A percentile compares a stretch with the other conserved stretches of the same genome.
Conservation (phyloP, 78 protist species). For the Pigoraptor vietnamica region DNA sequence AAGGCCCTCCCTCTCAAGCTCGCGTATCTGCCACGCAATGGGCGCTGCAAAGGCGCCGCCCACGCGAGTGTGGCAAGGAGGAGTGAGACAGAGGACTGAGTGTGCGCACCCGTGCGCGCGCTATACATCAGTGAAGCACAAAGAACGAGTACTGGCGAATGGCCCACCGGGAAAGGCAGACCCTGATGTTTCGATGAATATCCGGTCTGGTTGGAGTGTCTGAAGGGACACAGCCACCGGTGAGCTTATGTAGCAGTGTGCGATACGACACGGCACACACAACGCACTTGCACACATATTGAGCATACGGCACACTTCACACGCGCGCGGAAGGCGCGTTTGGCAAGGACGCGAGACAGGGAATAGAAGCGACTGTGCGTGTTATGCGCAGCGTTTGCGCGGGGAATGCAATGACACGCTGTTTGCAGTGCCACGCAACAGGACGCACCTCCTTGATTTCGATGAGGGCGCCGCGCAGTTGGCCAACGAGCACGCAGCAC, state of each 20-base stretch:
- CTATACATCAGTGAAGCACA: not conserved
- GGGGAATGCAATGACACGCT: not conserved
- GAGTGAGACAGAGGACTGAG: not conserved
- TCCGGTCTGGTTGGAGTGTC: not conserved
- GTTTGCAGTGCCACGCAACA: not conserved
- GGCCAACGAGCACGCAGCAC: slow-evolving; percentile 11
- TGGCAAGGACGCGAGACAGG: too few species aligned
- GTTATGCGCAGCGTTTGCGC: not conserved
- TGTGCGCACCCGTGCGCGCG: not conserved
- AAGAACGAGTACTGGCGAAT: too few species aligned
- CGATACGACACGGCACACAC: too few species aligned
- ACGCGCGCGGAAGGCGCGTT: too few species aligned
- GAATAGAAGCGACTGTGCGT: not conserved
- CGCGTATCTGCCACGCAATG: slow-evolving; percentile 4
- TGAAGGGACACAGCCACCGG: not conserved
- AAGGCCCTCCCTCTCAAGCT: not conserved
- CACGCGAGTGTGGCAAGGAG: not conserved
- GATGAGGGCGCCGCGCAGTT: not conserved
- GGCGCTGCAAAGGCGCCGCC: too few species aligned
- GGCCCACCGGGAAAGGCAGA: slow-evolving; percentile 16
- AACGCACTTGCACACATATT: too few species aligned
- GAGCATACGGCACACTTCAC: too few species aligned
- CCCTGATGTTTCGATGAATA: slow-evolving; percentile 1
- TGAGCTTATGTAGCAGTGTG: too few species aligned
- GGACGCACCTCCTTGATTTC: not conserved